These are phyloP conservation scores for Triangularia verruculosa DNA, from an alignment of 2,329 filamentous ascomycete genomes.

Conservation along the genomic window DNA sequence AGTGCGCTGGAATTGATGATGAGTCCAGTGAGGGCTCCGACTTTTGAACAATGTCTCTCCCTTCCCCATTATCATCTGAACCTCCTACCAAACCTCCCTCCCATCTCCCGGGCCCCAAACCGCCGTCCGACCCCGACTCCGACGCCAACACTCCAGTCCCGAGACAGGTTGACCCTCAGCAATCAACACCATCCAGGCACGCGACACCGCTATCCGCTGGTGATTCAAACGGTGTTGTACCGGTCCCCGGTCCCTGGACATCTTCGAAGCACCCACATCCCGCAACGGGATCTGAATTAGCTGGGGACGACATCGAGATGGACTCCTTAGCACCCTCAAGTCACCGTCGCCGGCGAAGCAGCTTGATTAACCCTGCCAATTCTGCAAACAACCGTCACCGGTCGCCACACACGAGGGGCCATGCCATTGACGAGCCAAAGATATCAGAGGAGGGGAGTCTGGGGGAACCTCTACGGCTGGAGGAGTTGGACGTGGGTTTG, in stretches of 20 bases:
- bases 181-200: conserved; percentile 12
- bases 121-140: background rate
- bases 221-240: background rate
- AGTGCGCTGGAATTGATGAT: conserved; percentile 8
- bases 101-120: conserved; percentile 1
- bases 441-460: conserved; percentile 43
- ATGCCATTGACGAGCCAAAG: conserved; percentile 41
- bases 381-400: conserved; percentile 27
- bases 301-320: conserved; percentile 50
- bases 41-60: conserved; percentile 16
- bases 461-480: conserved; percentile 19
- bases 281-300: conserved; percentile 5
- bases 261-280: conserved; percentile 1
- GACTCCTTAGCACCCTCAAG: conserved; percentile 47
- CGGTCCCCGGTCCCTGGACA: conserved; percentile 6
- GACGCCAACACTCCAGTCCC: background rate
- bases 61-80: conserved; percentile 8
- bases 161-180: background rate
- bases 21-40: conserved; percentile 17
- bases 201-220: conserved; percentile 10
- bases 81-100: background rate
- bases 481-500: conserved; percentile 46
- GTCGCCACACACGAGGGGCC: conserved; percentile 27
- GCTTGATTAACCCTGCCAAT: conserved; percentile 43
- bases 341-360: conserved; percentile 56